These are phyloP conservation scores for Ophiostoma ulmi DNA, from an alignment of 2,329 filamentous ascomycete genomes.

Conservation along the genomic window DNA sequence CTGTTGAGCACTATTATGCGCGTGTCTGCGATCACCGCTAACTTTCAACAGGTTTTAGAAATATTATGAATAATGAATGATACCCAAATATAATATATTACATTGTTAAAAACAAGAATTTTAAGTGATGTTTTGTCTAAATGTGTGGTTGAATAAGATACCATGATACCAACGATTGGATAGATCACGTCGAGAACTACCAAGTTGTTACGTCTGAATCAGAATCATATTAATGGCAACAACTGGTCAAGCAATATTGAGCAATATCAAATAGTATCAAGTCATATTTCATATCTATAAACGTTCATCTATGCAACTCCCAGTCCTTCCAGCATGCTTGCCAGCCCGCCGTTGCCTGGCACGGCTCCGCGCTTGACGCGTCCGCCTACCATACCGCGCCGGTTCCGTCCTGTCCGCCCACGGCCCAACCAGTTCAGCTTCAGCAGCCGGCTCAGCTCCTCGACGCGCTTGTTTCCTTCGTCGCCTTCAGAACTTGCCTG, in stretches of 20 bases:
- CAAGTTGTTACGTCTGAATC: no score
- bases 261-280: not conserved
- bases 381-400: conserved; percentile 80
- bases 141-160: not conserved
- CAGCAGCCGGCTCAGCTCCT: conserved; percentile 75
- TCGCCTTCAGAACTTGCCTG: conserved; percentile 51
- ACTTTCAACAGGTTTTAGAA: conserved; percentile 13
- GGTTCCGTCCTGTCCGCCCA: conserved; percentile 80
- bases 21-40: conserved; percentile 18
- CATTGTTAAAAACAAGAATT: not conserved
- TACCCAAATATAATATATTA: not conserved
- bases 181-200: no score
- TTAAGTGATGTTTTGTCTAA: not conserved
- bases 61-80: conserved; percentile 10
- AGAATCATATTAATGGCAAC: no score
- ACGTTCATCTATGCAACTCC: conserved; percentile 33
- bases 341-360: not conserved
- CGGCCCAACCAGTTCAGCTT: conserved; percentile 97
- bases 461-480: conserved; percentile 70
- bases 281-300: not conserved
- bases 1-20: not conserved
- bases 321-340: conserved; percentile 36
- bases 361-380: conserved; percentile 43
- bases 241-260: not conserved
- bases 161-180: not conserved